phyloP scores from a whole-genome alignment of 352 stramenopile species.

The Globisporangium apiculatum region DNA sequence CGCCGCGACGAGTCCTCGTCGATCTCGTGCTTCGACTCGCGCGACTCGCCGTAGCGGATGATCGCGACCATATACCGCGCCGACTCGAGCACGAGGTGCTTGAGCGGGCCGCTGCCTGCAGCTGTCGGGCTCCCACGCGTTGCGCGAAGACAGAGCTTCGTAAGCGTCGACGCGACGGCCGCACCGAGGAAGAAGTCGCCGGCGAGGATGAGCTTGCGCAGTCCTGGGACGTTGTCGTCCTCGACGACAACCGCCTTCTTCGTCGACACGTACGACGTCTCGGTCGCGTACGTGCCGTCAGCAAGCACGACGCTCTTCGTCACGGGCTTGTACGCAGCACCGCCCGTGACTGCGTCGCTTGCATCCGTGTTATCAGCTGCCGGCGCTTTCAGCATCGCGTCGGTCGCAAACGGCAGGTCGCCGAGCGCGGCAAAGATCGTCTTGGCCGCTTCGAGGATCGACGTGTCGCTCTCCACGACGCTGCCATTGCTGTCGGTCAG shows the following conservation, averaged over 20 bases:
- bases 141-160: slow-evolving; percentile 94
- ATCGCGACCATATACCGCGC: slow-evolving; percentile 72
- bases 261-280: slow-evolving; percentile 86
- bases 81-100: slow-evolving; percentile 66
- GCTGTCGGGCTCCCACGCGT: slow-evolving; percentile 48
- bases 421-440: slow-evolving; percentile 89
- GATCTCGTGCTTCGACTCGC: slow-evolving; percentile 78
- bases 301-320: slow-evolving; percentile 98
- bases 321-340: slow-evolving; percentile 81
- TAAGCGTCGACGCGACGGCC: slow-evolving; percentile 90
- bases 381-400: slow-evolving; percentile 43
- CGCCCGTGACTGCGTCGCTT: slow-evolving; percentile 10
- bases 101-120: slow-evolving; percentile 36
- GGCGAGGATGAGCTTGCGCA: slow-evolving; percentile 87
- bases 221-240: slow-evolving; percentile 53
- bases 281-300: slow-evolving; percentile 99
- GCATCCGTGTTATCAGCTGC: slow-evolving; percentile 11
- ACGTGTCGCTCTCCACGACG: slow-evolving; percentile 45
- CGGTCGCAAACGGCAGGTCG: slow-evolving; percentile 59
- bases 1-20: slow-evolving; percentile 94
- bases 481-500: slow-evolving; percentile 12
- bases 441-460: slow-evolving; percentile 63
- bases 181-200: slow-evolving; percentile 97
- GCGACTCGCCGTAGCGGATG: slow-evolving; percentile 63
- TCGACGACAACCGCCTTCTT: slow-evolving; percentile 36